phyloP scores from a whole-genome alignment of 2,329 filamentous ascomycete species.

The Aureobasidium vineae region DNA sequence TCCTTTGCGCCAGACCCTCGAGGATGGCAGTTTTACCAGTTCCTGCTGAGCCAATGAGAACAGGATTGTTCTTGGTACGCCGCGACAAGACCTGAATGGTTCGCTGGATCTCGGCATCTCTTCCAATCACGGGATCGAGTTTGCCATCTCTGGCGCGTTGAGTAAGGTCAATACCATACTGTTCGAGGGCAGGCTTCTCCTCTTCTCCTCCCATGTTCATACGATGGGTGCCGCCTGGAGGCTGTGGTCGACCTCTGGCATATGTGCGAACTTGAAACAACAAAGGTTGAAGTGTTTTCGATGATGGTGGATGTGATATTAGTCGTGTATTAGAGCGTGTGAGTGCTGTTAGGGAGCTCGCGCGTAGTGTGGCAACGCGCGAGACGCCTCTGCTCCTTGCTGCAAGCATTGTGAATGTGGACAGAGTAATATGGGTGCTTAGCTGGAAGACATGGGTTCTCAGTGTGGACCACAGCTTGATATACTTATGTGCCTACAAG shows the following conservation, averaged over 20 bases:
- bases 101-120: slow-evolving; percentile 86
- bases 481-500: slow-evolving; percentile 19
- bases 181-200: slow-evolving; percentile 83
- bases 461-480: neutral
- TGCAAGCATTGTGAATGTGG: slow-evolving; percentile 21
- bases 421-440: neutral
- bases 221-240: slow-evolving; percentile 86
- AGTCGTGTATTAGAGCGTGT: neutral
- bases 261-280: slow-evolving; percentile 44
- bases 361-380: slow-evolving; percentile 7
- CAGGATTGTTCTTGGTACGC: slow-evolving; percentile 93
- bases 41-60: slow-evolving; percentile 86
- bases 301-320: slow-evolving; percentile 18
- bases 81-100: slow-evolving; percentile 93
- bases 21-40: slow-evolving; percentile 93
- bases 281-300: neutral
- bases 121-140: slow-evolving; percentile 91
- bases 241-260: slow-evolving; percentile 64
- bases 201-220: slow-evolving; percentile 79
- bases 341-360: neutral
- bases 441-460: neutral
- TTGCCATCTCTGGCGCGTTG: slow-evolving; percentile 82
- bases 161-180: slow-evolving; percentile 89
- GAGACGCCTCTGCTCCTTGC: slow-evolving; percentile 19
- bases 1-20: slow-evolving; percentile 84